Conservation (phyloP, 331 rosid genomes). For the Malus hybrid region DNA sequence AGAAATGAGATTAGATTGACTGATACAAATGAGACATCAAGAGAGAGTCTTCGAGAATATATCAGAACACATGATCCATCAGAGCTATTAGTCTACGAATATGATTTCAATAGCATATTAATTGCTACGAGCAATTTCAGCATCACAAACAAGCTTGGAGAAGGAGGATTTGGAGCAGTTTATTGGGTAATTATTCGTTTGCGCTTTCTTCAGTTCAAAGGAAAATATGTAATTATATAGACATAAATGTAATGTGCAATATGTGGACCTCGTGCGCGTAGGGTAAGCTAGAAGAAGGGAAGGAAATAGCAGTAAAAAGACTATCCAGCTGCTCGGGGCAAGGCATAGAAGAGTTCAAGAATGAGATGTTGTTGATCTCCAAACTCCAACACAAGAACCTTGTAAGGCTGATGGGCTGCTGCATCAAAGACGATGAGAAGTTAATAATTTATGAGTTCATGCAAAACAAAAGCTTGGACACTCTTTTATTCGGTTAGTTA, state of each 20-base stretch:
- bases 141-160: not conserved
- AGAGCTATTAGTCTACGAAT: not conserved
- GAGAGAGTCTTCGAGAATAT: not conserved
- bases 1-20: not conserved
- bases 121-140: not conserved
- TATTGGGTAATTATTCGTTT: slow-evolving; percentile 12
- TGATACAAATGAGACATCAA: not conserved
- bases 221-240: not conserved
- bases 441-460: too few relatives aligned
- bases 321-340: slow-evolving; percentile 4
- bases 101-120: not conserved
- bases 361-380: too few relatives aligned
- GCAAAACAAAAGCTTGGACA: too few relatives aligned
- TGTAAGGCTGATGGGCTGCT: too few relatives aligned
- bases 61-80: not conserved
- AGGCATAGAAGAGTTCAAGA: too few relatives aligned
- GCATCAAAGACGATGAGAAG: too few relatives aligned
- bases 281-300: slow-evolving; percentile 28
- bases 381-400: too few relatives aligned
- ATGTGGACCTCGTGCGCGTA: not conserved
- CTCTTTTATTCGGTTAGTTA: too few relatives aligned
- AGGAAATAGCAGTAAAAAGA: slow-evolving; percentile 30
- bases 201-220: too few relatives aligned
- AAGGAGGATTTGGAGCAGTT: slow-evolving; percentile 26
- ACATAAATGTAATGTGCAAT: not conserved